phyloP scores from a whole-genome alignment of 2,329 filamentous ascomycete species.

The Phialemoniopsis sp. region DNA sequence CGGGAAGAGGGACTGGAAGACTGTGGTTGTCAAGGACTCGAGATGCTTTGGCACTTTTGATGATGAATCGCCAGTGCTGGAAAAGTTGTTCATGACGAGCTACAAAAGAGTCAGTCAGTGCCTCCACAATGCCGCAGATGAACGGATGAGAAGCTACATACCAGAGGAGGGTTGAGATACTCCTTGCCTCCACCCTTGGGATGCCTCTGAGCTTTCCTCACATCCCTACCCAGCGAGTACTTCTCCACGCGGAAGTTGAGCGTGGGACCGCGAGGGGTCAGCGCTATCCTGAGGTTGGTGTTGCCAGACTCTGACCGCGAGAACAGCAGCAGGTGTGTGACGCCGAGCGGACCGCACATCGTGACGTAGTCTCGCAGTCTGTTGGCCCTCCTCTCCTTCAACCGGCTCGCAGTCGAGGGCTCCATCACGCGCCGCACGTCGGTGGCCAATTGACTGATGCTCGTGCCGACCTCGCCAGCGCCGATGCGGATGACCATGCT shows the following conservation, averaged over 20 bases:
- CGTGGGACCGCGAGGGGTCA: slow-evolving; percentile 87
- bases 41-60: slow-evolving; percentile 86
- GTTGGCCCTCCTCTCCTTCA: slow-evolving; percentile 89
- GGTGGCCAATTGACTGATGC: slow-evolving; percentile 83
- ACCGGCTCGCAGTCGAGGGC: slow-evolving; percentile 81
- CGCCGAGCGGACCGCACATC: slow-evolving; percentile 92
- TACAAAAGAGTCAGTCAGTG: slow-evolving; percentile 18
- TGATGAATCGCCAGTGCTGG: slow-evolving; percentile 57
- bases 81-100: slow-evolving; percentile 99
- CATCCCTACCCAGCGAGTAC: slow-evolving; percentile 90
- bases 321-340: slow-evolving; percentile 90
- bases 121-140: neutral
- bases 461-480: slow-evolving; percentile 87
- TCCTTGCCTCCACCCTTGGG: slow-evolving; percentile 81
- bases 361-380: slow-evolving; percentile 86
- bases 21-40: slow-evolving; percentile 85
- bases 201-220: slow-evolving; percentile 77
- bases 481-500: slow-evolving; percentile 98
- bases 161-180: slow-evolving; percentile 78
- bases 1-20: slow-evolving; percentile 95
- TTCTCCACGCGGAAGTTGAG: slow-evolving; percentile 92
- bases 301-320: slow-evolving; percentile 87
- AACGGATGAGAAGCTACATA: slow-evolving; percentile 27
- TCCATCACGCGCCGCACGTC: slow-evolving; percentile 95
- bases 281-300: slow-evolving; percentile 82